Percentiles rank a stretch among this genome's conserved stretches.
Evolutionary conservation across 805 yeast species (phyloP).

Genomic region (Torulaspora franciscae): DNA sequence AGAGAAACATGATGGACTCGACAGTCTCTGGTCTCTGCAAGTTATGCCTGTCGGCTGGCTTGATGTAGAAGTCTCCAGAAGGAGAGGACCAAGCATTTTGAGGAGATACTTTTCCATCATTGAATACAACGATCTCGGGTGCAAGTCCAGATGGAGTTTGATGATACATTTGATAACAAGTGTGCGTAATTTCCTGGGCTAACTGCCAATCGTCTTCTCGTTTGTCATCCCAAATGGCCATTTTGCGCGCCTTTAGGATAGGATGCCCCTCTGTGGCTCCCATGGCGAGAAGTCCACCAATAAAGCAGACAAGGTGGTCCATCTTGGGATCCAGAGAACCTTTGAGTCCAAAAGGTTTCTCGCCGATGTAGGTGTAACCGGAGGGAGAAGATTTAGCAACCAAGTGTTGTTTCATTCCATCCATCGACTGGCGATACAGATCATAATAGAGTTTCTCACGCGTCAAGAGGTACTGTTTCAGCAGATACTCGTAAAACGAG

Average conservation of each 20-base stretch:
- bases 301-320: conserved; percentile 91
- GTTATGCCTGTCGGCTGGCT: conserved; percentile 72
- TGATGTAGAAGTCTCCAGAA: conserved; percentile 57
- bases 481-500: conserved; percentile 82
- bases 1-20: conserved; percentile 76
- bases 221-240: conserved; percentile 51
- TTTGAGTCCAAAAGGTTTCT: conserved; percentile 62
- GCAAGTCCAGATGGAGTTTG: conserved; percentile 72
- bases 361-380: conserved; percentile 68
- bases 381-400: conserved; percentile 57
- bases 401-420: conserved; percentile 69
- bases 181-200: conserved; percentile 68
- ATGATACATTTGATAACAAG: conserved; percentile 82
- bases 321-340: conserved; percentile 63
- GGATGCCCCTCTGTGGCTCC: conserved; percentile 78
- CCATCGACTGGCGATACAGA: conserved; percentile 72
- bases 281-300: conserved; percentile 81
- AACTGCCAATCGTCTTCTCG: conserved; percentile 60
- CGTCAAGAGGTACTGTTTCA: conserved; percentile 83
- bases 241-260: conserved; percentile 51
- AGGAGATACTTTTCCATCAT: conserved; percentile 37
- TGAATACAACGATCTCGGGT: conserved; percentile 87
- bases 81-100: conserved; percentile 34
- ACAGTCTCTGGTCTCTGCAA: conserved; percentile 93
- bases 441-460: conserved; percentile 55